phyloP scores from a whole-genome alignment of 2,329 filamentous ascomycete genomes.

The Aspergillaceae sp. region DNA sequence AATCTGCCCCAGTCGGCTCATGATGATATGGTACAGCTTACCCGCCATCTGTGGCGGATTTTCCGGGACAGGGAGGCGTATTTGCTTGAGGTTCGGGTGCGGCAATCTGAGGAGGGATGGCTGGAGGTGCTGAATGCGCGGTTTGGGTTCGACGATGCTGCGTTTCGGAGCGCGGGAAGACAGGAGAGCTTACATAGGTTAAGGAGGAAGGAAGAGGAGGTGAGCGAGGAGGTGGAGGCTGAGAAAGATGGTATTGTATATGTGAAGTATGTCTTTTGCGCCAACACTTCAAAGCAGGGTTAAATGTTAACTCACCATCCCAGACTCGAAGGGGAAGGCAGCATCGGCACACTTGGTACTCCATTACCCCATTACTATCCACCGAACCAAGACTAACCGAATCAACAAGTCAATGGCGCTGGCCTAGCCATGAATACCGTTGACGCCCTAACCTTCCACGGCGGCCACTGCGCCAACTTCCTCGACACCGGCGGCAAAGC shows the following conservation, averaged over 20 bases:
- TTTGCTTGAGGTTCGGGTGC: conserved; percentile 46
- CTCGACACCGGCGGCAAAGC: conserved; percentile 86
- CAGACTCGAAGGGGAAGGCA: conserved; percentile 43
- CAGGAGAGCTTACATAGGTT: conserved; percentile 53
- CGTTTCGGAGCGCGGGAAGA: conserved; percentile 53
- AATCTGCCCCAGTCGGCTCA: conserved; percentile 43
- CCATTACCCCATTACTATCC: not conserved
- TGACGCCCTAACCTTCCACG: conserved; percentile 62
- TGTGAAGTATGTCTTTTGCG: conserved; percentile 44
- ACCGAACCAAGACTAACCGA: conserved; percentile 1
- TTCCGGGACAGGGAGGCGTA: conserved; percentile 60
- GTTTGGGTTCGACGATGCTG: conserved; percentile 63
- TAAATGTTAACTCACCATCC: conserved; percentile 4
- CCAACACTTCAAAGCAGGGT: not conserved
- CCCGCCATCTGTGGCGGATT: conserved; percentile 49
- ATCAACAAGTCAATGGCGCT: conserved; percentile 64
- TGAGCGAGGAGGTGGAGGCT: conserved; percentile 52
- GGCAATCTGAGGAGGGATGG: conserved; percentile 31
- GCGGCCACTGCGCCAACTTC: conserved; percentile 70
- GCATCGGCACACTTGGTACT: conserved; percentile 62
- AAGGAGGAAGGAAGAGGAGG: conserved; percentile 45
- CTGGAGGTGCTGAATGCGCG: conserved; percentile 47
- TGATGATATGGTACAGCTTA: conserved; percentile 40
- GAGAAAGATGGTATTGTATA: conserved; percentile 71
- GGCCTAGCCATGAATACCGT: conserved; percentile 88